Conservation (phyloP, 1,139 yeast genomes). For the Hyphopichia buzzinii region DNA sequence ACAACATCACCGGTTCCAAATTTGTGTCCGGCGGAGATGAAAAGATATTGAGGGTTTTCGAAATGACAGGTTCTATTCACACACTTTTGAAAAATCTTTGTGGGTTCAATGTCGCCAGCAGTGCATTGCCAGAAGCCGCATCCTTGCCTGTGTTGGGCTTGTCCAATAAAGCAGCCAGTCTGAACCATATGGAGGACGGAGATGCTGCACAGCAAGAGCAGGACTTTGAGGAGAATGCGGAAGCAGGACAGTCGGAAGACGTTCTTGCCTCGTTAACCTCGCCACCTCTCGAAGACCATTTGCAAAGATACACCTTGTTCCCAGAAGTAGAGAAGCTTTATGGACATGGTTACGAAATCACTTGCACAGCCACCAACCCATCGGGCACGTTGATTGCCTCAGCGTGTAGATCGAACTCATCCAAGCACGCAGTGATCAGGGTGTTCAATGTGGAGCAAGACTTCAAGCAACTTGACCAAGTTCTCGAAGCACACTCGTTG, state of each 20-base stretch:
- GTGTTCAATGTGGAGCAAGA: constrained; percentile 59
- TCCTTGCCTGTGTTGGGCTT: constrained; percentile 90
- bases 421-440: constrained; percentile 82
- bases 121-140: constrained; percentile 69
- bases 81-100: constrained; percentile 56
- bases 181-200: constrained; percentile 39
- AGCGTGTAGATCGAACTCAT: constrained; percentile 86
- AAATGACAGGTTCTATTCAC: constrained; percentile 81
- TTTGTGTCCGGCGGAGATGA: constrained; percentile 97
- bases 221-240: constrained; percentile 29
- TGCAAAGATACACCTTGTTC: constrained; percentile 90
- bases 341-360: constrained; percentile 96
- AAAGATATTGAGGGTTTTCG: constrained; percentile 84
- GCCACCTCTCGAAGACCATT: constrained; percentile 86
- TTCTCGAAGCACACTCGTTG: constrained; percentile 64
- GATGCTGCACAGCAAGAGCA: constrained; percentile 34
- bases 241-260: constrained; percentile 42
- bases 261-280: constrained; percentile 41
- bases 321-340: constrained; percentile 93
- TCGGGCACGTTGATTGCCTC: constrained; percentile 71
- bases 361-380: constrained; percentile 71
- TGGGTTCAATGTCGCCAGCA: constrained; percentile 32
- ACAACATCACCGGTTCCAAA: constrained; percentile 54
- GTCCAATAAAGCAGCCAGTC: constrained; percentile 81
- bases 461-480: constrained; percentile 34